Percentiles rank a stretch among this genome's conserved stretches.
Conservation (phyloP, 148 eudicot species). For the Camellia lanceoleosa region DNA sequence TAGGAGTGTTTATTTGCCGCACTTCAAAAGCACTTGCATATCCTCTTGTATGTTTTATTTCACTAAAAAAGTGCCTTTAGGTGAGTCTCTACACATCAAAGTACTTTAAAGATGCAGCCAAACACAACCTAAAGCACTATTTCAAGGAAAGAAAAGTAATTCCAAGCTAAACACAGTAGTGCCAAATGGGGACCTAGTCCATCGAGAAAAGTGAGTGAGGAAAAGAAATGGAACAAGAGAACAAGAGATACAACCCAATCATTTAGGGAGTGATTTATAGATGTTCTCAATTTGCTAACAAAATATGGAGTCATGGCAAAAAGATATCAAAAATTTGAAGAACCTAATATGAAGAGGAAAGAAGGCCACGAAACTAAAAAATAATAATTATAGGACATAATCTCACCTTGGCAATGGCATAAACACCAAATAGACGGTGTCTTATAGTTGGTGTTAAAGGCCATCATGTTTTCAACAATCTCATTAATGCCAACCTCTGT, state of each 20-base stretch:
- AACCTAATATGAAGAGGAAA: not conserved
- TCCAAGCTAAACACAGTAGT: too few species aligned
- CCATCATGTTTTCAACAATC: conserved; percentile 92
- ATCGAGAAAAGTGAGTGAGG: not conserved
- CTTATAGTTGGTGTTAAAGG: conserved; percentile 85
- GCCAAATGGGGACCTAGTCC: too few species aligned
- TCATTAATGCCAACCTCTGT: conserved; percentile 74
- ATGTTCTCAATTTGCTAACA: not conserved
- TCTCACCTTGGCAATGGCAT: conserved; percentile 88
- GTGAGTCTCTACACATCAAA: not conserved
- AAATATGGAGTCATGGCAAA: not conserved
- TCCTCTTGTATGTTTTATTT: too few species aligned
- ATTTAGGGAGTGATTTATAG: not conserved
- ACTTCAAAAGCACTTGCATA: too few species aligned
- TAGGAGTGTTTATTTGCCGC: too few species aligned
- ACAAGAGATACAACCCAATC: not conserved
- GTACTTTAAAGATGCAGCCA: not conserved
- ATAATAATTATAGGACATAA: not conserved
- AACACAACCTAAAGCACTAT: not conserved
- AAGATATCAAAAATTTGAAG: not conserved
- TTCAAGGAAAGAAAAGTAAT: not conserved
- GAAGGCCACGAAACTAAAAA: not conserved
- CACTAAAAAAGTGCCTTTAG: not conserved
- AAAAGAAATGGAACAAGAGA: not conserved
- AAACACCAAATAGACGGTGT: conserved; percentile 89